Evolutionary conservation across 768 basidiomycete genomes (phyloP), one percentile per base, ranked within the genome.

Genomic region (Agrocybe pediades): DNA sequence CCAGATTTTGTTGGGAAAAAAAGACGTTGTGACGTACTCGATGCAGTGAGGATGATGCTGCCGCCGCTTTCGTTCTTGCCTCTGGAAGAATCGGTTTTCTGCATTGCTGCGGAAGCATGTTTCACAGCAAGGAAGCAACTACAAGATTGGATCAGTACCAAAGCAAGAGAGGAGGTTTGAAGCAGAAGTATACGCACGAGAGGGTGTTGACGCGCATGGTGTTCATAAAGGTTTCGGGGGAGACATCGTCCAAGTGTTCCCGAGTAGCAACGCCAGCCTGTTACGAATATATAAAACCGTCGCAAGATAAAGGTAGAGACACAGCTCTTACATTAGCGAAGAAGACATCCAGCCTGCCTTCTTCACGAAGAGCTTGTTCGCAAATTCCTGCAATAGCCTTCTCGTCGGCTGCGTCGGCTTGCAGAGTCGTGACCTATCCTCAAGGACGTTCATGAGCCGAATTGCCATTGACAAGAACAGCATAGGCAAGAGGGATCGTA

Each of bases 111-210:
- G 1, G 93, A 92, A 3, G 82, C 95, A 66, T 94, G 73, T 63
- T 96, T 96, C 54, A 95, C 76, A 7, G 93, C 95, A 15, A 97
- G 75, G 74, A 95, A 97, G 61, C 88, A 90, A 9, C 95, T 96
- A 51, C 16, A 24, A 16, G n/a, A 16, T 49, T 11, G 26, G 54
- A 25, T 11, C 20, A 21, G 39, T 23, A 50, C 30, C 23, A 7
- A 9, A 21, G 15, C 30, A 36, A 20, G 23, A 11, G 9, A 6
- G 19, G 24, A 9, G 24, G 24, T 43, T 20, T 7, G 49, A n/a
- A n/a, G n/a, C n/a, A 51, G 26, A 23, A 16, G 33, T 44, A 19
- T 42, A 67, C 76, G 46, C 49, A 82, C 82, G 82, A 84, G 16
- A 83, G 69, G 1, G 77, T 67, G 57, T 98, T 98, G 45, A 97